Percentiles rank a stretch among this genome's conserved stretches.
These are phyloP conservation scores for Fusarium brevicatenulatum DNA, from an alignment of 2,329 filamentous ascomycete species.

Conservation along the genomic window DNA sequence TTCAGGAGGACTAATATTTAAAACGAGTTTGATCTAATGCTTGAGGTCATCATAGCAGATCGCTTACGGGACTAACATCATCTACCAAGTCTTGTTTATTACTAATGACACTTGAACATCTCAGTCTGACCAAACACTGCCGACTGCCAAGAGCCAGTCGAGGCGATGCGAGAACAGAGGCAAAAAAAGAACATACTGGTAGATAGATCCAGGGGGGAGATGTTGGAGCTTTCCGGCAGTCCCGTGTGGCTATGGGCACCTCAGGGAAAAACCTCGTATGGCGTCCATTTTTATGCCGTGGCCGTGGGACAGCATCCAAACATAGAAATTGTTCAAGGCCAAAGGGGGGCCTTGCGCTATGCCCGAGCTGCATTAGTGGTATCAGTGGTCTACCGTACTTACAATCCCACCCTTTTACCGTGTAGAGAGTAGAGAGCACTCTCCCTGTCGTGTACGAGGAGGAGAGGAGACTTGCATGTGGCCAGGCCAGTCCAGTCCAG, in stretches of 20 bases:
- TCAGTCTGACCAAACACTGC: neutral
- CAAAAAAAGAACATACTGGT: neutral
- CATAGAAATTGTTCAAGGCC: slow-evolving; percentile 37
- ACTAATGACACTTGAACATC: neutral
- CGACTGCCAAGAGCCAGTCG: slow-evolving; percentile 13
- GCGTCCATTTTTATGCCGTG: slow-evolving; percentile 37
- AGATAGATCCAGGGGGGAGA: slow-evolving; percentile 19
- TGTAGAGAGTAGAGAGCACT: neutral
- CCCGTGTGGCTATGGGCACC: slow-evolving; percentile 41
- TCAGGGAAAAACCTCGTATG: slow-evolving; percentile 38
- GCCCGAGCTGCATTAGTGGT: slow-evolving; percentile 24
- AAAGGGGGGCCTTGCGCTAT: slow-evolving; percentile 30
- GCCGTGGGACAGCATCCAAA: slow-evolving; percentile 42
- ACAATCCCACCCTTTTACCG: slow-evolving; percentile 21
- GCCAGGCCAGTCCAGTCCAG: neutral
- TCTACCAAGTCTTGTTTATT: neutral
- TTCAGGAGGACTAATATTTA: neutral
- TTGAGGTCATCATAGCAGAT: neutral
- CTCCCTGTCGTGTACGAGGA: slow-evolving; percentile 19
- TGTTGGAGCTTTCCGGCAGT: slow-evolving; percentile 22
- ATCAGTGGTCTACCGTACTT: slow-evolving; percentile 17
- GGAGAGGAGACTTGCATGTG: slow-evolving; percentile 37
- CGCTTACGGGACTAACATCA: neutral
- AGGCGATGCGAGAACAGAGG: neutral
- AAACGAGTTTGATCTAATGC: neutral